These are phyloP conservation scores for Saccharomycopsis amapae DNA, from an alignment of 805 yeast species.

Conservation along the genomic window DNA sequence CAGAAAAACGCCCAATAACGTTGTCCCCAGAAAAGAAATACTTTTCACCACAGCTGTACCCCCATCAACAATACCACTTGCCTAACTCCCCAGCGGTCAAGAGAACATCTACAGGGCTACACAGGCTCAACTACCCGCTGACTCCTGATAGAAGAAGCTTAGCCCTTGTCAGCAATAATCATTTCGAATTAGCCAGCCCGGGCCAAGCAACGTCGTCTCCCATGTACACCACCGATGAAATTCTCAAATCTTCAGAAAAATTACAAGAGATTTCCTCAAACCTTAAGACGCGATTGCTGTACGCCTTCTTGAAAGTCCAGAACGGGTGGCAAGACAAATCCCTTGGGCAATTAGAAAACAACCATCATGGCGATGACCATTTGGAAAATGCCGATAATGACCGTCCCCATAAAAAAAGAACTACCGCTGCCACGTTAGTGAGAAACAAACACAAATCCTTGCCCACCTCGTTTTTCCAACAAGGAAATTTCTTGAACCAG, in stretches of 20 bases:
- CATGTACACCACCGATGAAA: slow-evolving; percentile 13
- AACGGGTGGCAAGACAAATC: slow-evolving; percentile 21
- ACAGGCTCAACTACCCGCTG: slow-evolving; percentile 8
- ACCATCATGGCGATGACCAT: neutral
- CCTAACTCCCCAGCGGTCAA: slow-evolving; percentile 12
- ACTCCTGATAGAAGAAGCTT: slow-evolving; percentile 16
- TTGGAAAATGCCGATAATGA: neutral
- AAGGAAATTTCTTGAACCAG: slow-evolving; percentile 8
- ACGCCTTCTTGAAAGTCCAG: slow-evolving; percentile 27
- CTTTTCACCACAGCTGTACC: slow-evolving; percentile 6
- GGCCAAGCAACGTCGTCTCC: slow-evolving; percentile 1
- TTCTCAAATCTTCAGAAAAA: slow-evolving; percentile 19
- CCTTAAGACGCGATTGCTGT: slow-evolving; percentile 24
- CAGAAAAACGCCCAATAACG: slow-evolving; percentile 5
- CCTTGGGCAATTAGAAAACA: neutral
- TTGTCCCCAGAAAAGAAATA: slow-evolving; percentile 1
- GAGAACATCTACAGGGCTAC: slow-evolving; percentile 5
- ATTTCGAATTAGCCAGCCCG: slow-evolving; percentile 3
- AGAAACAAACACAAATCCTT: slow-evolving; percentile 14
- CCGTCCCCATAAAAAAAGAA: slow-evolving; percentile 3
- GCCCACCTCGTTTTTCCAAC: slow-evolving; percentile 10
- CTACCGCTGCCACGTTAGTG: neutral
- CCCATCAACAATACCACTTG: neutral
- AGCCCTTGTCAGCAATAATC: neutral
- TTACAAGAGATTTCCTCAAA: slow-evolving; percentile 23